Evolutionary conservation across 768 basidiomycete genomes (phyloP).

Genomic region (Cubamyces lactineus): DNA sequence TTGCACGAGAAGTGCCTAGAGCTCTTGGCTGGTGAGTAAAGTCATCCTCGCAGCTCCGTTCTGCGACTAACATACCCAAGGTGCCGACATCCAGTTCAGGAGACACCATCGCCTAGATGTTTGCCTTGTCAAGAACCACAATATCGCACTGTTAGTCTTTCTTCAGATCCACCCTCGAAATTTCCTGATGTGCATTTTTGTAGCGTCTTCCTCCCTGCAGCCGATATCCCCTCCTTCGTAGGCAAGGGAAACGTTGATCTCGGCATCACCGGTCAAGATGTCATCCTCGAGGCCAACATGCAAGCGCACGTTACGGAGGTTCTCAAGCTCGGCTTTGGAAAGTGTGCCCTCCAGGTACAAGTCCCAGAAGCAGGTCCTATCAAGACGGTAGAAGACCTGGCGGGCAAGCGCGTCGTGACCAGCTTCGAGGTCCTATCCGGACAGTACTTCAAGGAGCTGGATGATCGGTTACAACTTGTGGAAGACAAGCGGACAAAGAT

Average conservation of each 20-base stretch:
- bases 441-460: slow-evolving; percentile 73
- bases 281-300: slow-evolving; percentile 91
- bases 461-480: slow-evolving; percentile 53
- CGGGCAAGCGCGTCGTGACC: slow-evolving; percentile 92
- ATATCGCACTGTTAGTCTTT: slow-evolving; percentile 83
- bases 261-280: slow-evolving; percentile 98
- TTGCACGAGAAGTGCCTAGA: slow-evolving; percentile 90
- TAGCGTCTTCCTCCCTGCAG: slow-evolving; percentile 95
- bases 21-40: slow-evolving; percentile 71
- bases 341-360: slow-evolving; percentile 88
- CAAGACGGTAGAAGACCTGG: slow-evolving; percentile 75
- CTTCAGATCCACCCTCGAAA: background rate
- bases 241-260: slow-evolving; percentile 96
- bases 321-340: slow-evolving; percentile 88
- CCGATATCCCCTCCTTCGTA: slow-evolving; percentile 98
- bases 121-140: slow-evolving; percentile 90
- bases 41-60: background rate
- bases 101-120: slow-evolving; percentile 88
- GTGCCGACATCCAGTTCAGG: slow-evolving; percentile 95
- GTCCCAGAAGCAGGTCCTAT: slow-evolving; percentile 78
- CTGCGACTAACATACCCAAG: slow-evolving; percentile 40
- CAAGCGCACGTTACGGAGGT: slow-evolving; percentile 74
- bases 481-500: slow-evolving; percentile 74
- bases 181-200: background rate
- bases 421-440: slow-evolving; percentile 90